phyloP scores from a whole-genome alignment of 2,329 filamentous ascomycete species.

The Nakataea oryzae region DNA sequence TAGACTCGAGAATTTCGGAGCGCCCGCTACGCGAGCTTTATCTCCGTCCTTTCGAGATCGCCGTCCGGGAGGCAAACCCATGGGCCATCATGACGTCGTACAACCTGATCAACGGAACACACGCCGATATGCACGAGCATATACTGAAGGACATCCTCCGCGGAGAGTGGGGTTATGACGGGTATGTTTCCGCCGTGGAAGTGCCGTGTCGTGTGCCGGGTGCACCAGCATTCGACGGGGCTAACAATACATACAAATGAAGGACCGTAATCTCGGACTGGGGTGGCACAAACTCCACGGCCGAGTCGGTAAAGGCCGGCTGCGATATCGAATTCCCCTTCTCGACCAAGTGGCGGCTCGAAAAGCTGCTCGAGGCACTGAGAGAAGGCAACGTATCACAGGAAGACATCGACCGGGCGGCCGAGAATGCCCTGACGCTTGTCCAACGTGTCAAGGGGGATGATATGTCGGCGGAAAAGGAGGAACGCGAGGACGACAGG shows the following conservation, averaged over 20 bases:
- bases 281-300: constrained; percentile 45
- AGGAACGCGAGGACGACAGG: constrained; percentile 45
- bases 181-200: constrained; percentile 23
- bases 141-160: constrained; percentile 47
- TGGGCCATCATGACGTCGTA: constrained; percentile 63
- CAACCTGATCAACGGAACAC: constrained; percentile 54
- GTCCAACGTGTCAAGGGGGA: constrained; percentile 52
- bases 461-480: constrained; percentile 44
- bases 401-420: constrained; percentile 44
- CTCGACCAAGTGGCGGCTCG: constrained; percentile 43
- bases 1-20: constrained; percentile 55
- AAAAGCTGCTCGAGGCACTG: constrained; percentile 44
- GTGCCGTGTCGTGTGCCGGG: neutral
- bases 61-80: constrained; percentile 56
- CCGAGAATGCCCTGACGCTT: constrained; percentile 48
- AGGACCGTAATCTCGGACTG: constrained; percentile 47
- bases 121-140: constrained; percentile 45
- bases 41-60: constrained; percentile 66
- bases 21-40: constrained; percentile 59
- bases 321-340: constrained; percentile 50
- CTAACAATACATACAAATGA: constrained; percentile 16
- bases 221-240: neutral
- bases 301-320: constrained; percentile 43
- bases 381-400: constrained; percentile 34
- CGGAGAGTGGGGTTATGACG: constrained; percentile 53